Conservation (phyloP, 345 rosid species). For the Hirschfeldia incana region DNA sequence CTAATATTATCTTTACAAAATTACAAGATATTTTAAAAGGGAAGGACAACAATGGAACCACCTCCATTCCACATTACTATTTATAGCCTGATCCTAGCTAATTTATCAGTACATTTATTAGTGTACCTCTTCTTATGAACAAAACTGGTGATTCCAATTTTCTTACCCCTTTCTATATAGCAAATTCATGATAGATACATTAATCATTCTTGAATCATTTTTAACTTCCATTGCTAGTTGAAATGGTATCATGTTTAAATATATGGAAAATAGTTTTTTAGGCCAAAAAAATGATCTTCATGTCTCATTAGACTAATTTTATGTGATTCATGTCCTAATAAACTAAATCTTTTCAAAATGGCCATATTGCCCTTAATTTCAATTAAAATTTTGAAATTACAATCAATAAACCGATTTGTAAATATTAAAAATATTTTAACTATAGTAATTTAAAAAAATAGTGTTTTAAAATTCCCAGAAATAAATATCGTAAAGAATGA, state of each 20-base stretch:
- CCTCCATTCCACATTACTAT: not conserved
- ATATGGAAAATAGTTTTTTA: too few relatives aligned
- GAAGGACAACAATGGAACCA: not conserved
- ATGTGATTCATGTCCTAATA: too few relatives aligned
- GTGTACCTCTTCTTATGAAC: not conserved
- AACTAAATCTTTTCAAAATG: too few relatives aligned
- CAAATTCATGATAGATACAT: not conserved
- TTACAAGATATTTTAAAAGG: not conserved
- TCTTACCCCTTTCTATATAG: not conserved
- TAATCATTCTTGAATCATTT: not conserved
- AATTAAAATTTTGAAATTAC: too few relatives aligned
- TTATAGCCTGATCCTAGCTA: not conserved
- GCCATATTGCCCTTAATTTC: too few relatives aligned
- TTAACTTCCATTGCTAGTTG: not conserved
- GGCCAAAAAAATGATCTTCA: too few relatives aligned
- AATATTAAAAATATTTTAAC: too few relatives aligned
- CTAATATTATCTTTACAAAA: not conserved
- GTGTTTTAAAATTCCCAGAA: too few relatives aligned
- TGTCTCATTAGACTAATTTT: too few relatives aligned
- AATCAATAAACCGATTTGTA: too few relatives aligned
- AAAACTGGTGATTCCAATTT: not conserved
- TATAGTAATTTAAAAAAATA: too few relatives aligned
- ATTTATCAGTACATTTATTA: not conserved
- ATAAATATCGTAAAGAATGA: too few relatives aligned
- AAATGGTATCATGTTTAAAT: not conserved